A percentile compares a stretch with the other conserved stretches of the same genome.
phyloP scores from a whole-genome alignment of 2,329 filamentous ascomycete species.

The Alternaria sp. region DNA sequence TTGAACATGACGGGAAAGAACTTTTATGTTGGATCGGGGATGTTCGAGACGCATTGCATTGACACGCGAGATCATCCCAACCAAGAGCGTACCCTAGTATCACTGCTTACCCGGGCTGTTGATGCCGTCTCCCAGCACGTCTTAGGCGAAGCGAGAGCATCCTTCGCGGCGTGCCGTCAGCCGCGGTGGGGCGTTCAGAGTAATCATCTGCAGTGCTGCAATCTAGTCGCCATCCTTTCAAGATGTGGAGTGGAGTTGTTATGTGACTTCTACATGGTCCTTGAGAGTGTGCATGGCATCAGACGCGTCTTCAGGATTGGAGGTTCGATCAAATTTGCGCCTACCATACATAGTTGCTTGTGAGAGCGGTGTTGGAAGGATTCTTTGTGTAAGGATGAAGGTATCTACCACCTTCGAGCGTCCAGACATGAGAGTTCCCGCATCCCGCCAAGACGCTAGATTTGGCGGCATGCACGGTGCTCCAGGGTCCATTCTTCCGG shows the following conservation, averaged over 20 bases:
- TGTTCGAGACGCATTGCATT: background rate
- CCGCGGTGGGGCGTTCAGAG: background rate
- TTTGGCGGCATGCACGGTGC: background rate
- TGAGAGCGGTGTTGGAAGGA: background rate
- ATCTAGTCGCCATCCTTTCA: too few species aligned
- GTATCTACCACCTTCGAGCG: background rate
- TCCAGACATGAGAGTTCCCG: background rate
- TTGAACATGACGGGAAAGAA: background rate
- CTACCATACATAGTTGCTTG: background rate
- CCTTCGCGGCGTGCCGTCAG: background rate
- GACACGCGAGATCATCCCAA: background rate
- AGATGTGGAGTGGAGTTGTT: too few species aligned
- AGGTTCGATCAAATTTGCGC: background rate
- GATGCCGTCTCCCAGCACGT: background rate
- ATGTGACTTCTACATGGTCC: too few species aligned
- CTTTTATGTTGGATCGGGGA: background rate
- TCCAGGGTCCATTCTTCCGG: background rate
- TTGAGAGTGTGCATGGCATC: too few species aligned
- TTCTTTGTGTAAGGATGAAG: too few species aligned
- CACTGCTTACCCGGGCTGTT: background rate
- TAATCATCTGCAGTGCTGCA: background rate
- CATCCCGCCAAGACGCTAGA: background rate
- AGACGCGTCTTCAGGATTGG: background rate
- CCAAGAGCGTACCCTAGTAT: background rate
- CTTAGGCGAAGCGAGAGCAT: background rate